Evolutionary conservation across 805 yeast genomes (phyloP), one percentile per base, ranked within the genome.

Genomic region (Barnettozyma botsteinii): DNA sequence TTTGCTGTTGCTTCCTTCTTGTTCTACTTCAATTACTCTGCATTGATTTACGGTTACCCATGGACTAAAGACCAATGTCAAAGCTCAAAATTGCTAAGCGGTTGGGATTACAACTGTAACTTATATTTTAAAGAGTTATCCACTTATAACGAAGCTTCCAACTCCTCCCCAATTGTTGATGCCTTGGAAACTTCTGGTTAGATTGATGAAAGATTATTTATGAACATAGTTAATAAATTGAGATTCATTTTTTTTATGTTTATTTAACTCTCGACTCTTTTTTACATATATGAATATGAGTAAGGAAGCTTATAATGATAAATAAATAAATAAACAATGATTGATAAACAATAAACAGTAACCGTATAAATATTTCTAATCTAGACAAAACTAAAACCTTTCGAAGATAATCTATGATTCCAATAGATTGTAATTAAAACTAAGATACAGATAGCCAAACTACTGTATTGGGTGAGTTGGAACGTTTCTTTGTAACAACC

Each of bases 81-180:
- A 43, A 65, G 70, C 32, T 67, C 89, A 33, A 77, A 77, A 64
- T 60, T 77, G 51, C 48, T 84, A 24, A 46, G 67, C 4, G 69
- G 75, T 29, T 93, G 98, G 98, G 98, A 93, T 70, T 93, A 79
- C 58, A 83, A 81, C 56, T 93, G 99, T 66, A 67, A 65, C 45
- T 51, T 69, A 12, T 87, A 47, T 43, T 31, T 13, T 18, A 48
- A 46, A 28, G 27, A 35, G 9, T 35, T 38, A 31, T 25, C 29
- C 11, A 36, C 37, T 7, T 42, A 42, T 23, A 29, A 18, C n/a
- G n/a, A n/a, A n/a, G n/a, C n/a, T n/a, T n/a, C n/a, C n/a, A n/a
- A n/a, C n/a, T n/a, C n/a, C n/a, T n/a, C n/a, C n/a, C n/a, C n/a
- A n/a, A n/a, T n/a, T n/a, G n/a, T n/a, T n/a, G n/a, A n/a, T n/a